Conservation (phyloP, 208 protist genomes). For the Sergeia podlipaevii region DNA sequence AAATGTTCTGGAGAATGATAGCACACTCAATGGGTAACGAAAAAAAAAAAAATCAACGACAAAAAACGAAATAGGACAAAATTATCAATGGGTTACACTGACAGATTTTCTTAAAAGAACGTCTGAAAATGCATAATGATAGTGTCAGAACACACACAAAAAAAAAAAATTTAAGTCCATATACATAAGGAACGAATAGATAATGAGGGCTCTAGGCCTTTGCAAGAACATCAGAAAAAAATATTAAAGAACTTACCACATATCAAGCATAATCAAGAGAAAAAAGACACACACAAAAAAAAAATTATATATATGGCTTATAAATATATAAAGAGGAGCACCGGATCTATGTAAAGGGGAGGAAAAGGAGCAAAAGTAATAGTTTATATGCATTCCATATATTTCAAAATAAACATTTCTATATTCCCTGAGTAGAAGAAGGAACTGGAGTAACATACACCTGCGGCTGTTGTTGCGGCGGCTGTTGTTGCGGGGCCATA, state of each 20-base stretch:
- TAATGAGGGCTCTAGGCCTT: neutral
- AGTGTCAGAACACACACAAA: neutral
- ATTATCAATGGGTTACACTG: no score
- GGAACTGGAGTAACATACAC: no score
- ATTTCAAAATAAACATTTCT: no score
- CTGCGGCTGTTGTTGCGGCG: no score
- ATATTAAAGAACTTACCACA: no score
- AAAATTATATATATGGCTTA: conserved; percentile 6
- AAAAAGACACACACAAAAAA: conserved; percentile 5
- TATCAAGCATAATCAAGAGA: neutral
- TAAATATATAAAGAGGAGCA: conserved; percentile 1
- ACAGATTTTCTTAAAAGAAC: no score
- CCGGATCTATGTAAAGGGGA: no score
- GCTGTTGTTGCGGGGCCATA: no score
- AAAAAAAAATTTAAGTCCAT: neutral
- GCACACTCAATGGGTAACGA: neutral
- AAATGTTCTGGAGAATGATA: neutral
- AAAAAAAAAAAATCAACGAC: conserved; percentile 1
- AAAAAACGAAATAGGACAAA: neutral
- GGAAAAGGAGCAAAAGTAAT: no score
- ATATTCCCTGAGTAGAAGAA: no score
- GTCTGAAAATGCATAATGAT: no score
- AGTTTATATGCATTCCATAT: no score
- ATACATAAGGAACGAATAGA: neutral
- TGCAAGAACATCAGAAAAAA: neutral